Conservation (phyloP, 129 eudicot species). For the Kitagawia praeruptora region DNA sequence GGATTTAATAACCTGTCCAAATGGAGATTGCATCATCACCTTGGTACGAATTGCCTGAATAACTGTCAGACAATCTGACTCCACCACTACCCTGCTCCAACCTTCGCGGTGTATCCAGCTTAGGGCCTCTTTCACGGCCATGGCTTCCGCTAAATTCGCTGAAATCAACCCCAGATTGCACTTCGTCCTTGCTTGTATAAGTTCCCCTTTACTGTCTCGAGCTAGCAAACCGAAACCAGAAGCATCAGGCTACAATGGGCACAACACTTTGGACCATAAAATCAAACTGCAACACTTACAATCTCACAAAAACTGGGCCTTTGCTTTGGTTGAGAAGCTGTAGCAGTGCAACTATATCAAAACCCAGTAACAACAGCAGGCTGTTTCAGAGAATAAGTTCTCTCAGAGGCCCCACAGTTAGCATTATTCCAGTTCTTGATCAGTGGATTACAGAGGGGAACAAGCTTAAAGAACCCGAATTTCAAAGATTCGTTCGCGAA, state of each 20-base stretch:
- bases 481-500: conserved; percentile 27
- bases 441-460: conserved; percentile 32
- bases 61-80: too few species aligned
- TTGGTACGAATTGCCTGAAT: too few species aligned
- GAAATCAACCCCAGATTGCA: too few species aligned
- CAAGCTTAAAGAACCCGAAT: conserved; percentile 9
- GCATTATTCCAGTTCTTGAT: conserved; percentile 23
- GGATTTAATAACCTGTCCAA: too few species aligned
- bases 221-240: too few species aligned
- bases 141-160: too few species aligned
- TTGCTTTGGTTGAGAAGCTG: conserved; percentile 2
- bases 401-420: conserved; percentile 7
- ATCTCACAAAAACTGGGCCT: background rate
- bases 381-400: conserved; percentile 24
- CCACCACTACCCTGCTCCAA: too few species aligned
- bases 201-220: too few species aligned
- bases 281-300: background rate
- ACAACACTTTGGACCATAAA: background rate
- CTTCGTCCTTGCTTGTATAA: too few species aligned
- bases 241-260: background rate
- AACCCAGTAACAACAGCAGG: background rate
- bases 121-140: too few species aligned
- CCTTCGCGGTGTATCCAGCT: too few species aligned
- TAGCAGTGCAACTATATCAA: background rate
- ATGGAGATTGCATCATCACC: too few species aligned